Evolutionary conservation across 768 basidiomycete species (phyloP), one percentile per base, ranked within the genome.

Genomic region (Leucocoprinus leucothites): DNA sequence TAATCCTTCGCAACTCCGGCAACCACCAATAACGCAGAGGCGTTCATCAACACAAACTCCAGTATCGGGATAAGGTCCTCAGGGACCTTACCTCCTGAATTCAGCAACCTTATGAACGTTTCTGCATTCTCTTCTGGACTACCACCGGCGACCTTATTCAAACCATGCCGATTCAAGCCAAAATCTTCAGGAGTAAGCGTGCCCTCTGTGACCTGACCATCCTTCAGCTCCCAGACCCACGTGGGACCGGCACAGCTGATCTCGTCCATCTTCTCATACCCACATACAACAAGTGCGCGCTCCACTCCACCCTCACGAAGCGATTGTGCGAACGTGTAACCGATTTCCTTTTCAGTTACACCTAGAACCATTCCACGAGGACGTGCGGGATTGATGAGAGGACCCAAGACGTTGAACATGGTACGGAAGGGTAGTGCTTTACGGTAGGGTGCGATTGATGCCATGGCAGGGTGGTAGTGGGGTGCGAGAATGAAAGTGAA

Each of bases 401-500:
- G 97, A 0, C 97, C 95, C 28, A 98, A 78, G 56, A 94, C 74
- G 71, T 99, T 98, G 81, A 97, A 98, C 75, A 99, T 86, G 8
- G 96, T 98, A 44, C 94, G 87, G 75, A 96, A 98, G 44, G 94
- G 93, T 51, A 98, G 82, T 0, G 84, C 73, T 63, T 88, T 89
- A 52, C 96, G 87, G 65, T 88, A 82, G 0, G 96, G 94, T 0
- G 88, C 89, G 60, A 98, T 78, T 53, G 80, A 72, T 4, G 89
- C 91, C 45, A 98, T 79, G 0, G 88, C 70, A 1, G 95, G 95
- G 70, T 98, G 94, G 70, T 94, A 98, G 66, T 95, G 88, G 0
- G 94, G 88, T 0, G 93, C 97, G 58, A 96, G 85, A 67, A 99
- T 87, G 80, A 96, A 98, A 2, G 86, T 84, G 71, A 99, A 98